Percentiles rank a stretch among this genome's conserved stretches.
phyloP scores from a whole-genome alignment of 495 filamentous ascomycete species.

The Neurospora tetraspora region DNA sequence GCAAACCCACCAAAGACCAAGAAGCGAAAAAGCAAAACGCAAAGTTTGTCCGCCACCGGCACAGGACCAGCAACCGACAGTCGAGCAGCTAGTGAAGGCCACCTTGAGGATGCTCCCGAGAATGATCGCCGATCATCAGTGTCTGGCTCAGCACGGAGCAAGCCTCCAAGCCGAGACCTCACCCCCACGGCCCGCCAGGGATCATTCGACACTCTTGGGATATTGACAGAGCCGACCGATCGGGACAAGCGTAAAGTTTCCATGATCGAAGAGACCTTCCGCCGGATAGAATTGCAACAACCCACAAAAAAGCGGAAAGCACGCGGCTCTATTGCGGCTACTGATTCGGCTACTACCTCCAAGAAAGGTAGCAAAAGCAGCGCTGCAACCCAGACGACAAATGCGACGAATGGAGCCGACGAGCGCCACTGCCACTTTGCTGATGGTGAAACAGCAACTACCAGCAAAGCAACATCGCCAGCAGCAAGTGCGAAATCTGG shows the following conservation, averaged over 20 bases:
- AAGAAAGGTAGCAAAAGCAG: constrained; percentile 30
- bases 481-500: constrained; percentile 25
- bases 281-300: constrained; percentile 51
- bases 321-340: constrained; percentile 47
- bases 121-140: constrained; percentile 59
- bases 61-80: constrained; percentile 64
- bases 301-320: constrained; percentile 44
- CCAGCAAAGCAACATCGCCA: constrained; percentile 38
- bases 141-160: constrained; percentile 65
- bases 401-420: constrained; percentile 20
- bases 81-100: constrained; percentile 66
- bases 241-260: constrained; percentile 83
- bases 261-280: constrained; percentile 67
- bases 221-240: constrained; percentile 61
- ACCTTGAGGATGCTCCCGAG: constrained; percentile 42
- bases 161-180: constrained; percentile 70
- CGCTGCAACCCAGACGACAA: constrained; percentile 24
- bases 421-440: constrained; percentile 37
- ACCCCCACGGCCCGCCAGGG: constrained; percentile 53
- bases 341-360: constrained; percentile 23
- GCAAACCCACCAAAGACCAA: constrained; percentile 52
- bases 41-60: constrained; percentile 54
- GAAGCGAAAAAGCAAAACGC: constrained; percentile 43
- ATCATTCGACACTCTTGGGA: constrained; percentile 39
- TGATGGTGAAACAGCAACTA: constrained; percentile 38